Base-by-base conservation (phyloP, 1,284 basidiomycete genomes). In the Uromyces viciae-fabae region DNA sequence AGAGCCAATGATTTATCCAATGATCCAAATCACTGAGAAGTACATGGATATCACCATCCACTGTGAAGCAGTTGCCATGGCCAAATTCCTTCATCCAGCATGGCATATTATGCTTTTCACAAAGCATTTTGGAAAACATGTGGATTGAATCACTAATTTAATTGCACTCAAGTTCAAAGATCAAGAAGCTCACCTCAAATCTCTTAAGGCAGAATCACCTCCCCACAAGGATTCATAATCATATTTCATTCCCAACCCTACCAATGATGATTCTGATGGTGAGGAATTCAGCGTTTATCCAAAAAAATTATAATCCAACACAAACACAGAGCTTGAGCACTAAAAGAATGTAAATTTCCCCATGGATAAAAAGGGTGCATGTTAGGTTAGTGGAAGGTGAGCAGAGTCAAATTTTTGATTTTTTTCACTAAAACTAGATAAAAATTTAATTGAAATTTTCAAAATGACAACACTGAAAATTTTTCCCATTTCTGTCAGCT, bases 21-120 rank as follows among this genome's bases (percentile, higher is more conserved):
- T 68, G 64, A 43, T 68, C 2, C 40, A 2, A 2, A 8, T 68
- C 8, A 43, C 64, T 5, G 15, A 68, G 8, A 68, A 68, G n/a
- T 68, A 68, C 33, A 11, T 68, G 1, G 17, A 43, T n/a, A 2
- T 68, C 8, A 42, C 22, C 1, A 1, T 68, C 1, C 3, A 36
- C 7, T 68, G 64, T 43, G 40, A 68, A 5, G 46, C 64, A 11
- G 64, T 68, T 14, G 28, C 46, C 36, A 68, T 68, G 33, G 64
- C 64, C 2, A 68, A 19, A 2, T 68, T 68, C 31, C 64, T 68
- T n/a, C 64, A 68, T 25, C 38, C 64, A 2, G 5, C 36, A 3
- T 68, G 64, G 64, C 2, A 42, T 22, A 42, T 68, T 38, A 68
- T 68, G 64, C 64, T 68, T 4, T 68, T 68, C 40, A 68, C 31